Evolutionary conservation across 2,329 filamentous ascomycete species (phyloP).

Genomic region (Myriosclerotinia scirpicola): DNA sequence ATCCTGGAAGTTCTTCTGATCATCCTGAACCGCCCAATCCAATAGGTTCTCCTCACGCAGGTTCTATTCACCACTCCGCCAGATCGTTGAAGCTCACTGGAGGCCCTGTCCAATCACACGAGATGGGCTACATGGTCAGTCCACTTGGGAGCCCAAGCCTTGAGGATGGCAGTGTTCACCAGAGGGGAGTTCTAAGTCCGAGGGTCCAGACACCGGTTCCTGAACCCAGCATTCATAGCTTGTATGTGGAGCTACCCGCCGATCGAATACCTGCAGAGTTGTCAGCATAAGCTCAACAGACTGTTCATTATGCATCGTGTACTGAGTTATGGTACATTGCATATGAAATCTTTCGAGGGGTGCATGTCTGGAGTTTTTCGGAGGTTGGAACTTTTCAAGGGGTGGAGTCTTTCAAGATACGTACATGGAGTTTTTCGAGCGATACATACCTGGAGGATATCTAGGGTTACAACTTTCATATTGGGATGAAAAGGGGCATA

Average conservation of each 20-base stretch:
- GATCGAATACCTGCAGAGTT: neutral
- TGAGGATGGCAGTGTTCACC: neutral
- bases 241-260: neutral
- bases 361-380: neutral
- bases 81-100: neutral
- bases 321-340: neutral
- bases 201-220: neutral
- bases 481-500: neutral
- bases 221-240: neutral
- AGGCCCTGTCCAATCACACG: neutral
- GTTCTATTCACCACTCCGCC: neutral
- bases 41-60: neutral
- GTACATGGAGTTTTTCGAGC: too few relatives aligned
- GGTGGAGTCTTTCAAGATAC: too few relatives aligned
- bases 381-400: too few relatives aligned
- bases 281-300: neutral
- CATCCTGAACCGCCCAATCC: neutral
- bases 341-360: neutral
- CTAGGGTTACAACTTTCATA: neutral
- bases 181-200: neutral
- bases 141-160: neutral
- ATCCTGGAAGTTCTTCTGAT: neutral
- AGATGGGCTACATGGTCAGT: slow-evolving; percentile 1
- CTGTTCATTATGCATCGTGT: neutral
- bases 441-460: neutral